These are phyloP conservation scores for Ogataea wickerhamii DNA, from an alignment of 805 yeast genomes.

Conservation along the genomic window DNA sequence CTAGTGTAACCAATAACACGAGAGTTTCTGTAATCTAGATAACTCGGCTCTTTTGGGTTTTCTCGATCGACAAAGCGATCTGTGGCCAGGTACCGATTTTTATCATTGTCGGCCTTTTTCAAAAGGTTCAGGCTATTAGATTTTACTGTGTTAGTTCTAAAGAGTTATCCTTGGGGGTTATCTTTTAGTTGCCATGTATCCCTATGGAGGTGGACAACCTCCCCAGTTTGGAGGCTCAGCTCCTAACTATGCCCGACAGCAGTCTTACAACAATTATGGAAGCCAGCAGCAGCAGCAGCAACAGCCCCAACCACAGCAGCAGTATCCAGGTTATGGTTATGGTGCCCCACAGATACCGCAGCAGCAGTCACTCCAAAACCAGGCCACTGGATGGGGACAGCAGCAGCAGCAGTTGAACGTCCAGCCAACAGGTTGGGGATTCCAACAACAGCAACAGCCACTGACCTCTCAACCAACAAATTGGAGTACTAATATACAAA, in stretches of 20 bases:
- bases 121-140: too few relatives aligned
- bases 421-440: constrained; percentile 28
- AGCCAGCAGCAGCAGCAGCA: constrained; percentile 23
- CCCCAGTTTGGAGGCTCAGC: constrained; percentile 20
- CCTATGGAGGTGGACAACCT: constrained; percentile 24
- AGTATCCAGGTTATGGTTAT: constrained; percentile 39
- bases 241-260: constrained; percentile 22
- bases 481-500: constrained; percentile 18
- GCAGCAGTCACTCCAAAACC: constrained; percentile 9
- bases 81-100: too few relatives aligned
- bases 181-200: constrained; percentile 26
- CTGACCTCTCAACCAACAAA: constrained; percentile 39
- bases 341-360: constrained; percentile 18
- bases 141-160: too few relatives aligned
- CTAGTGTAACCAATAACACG: too few relatives aligned
- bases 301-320: constrained; percentile 35
- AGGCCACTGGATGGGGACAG: constrained; percentile 16
- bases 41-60: too few relatives aligned
- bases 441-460: constrained; percentile 20
- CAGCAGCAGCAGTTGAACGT: constrained; percentile 18
- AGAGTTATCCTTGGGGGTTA: too few relatives aligned
- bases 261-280: constrained; percentile 22
- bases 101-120: too few relatives aligned
- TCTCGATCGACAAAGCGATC: too few relatives aligned
- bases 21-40: too few relatives aligned